These are phyloP conservation scores for Truncatella angustata DNA, from an alignment of 2,329 filamentous ascomycete species.

Conservation along the genomic window DNA sequence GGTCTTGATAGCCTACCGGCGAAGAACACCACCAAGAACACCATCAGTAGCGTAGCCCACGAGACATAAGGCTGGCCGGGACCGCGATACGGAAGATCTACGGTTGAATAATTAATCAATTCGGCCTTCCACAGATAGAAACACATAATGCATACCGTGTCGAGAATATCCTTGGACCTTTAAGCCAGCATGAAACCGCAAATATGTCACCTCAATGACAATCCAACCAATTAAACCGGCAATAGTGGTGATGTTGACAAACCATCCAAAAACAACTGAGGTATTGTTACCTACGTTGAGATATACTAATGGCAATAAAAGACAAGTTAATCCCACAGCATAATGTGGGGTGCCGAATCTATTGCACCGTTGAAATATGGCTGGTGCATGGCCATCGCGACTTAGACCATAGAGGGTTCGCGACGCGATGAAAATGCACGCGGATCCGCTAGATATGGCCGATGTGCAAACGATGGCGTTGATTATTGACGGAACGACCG, in stretches of 20 bases:
- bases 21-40: constrained; percentile 20
- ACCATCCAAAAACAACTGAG: background rate
- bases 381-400: constrained; percentile 3
- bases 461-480: constrained; percentile 3
- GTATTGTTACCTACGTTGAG: background rate
- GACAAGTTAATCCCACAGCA: background rate
- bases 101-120: background rate
- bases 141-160: constrained; percentile 11
- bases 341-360: background rate
- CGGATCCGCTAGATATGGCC: constrained; percentile 2
- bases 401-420: constrained; percentile 5
- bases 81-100: too few relatives aligned
- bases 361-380: background rate
- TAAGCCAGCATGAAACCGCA: constrained; percentile 22
- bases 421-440: constrained; percentile 2
- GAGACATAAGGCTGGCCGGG: too few relatives aligned
- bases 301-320: background rate
- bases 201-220: constrained; percentile 14
- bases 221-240: constrained; percentile 14
- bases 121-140: constrained; percentile 4
- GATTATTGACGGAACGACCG: constrained; percentile 6
- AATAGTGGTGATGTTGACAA: constrained; percentile 12
- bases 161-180: constrained; percentile 21
- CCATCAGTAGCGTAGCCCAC: constrained; percentile 1
- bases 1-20: constrained; percentile 13